A percentile compares a stretch with the other conserved stretches of the same genome.
Conservation (phyloP, 768 basidiomycete genomes). For the Butyriboletus loyo region DNA sequence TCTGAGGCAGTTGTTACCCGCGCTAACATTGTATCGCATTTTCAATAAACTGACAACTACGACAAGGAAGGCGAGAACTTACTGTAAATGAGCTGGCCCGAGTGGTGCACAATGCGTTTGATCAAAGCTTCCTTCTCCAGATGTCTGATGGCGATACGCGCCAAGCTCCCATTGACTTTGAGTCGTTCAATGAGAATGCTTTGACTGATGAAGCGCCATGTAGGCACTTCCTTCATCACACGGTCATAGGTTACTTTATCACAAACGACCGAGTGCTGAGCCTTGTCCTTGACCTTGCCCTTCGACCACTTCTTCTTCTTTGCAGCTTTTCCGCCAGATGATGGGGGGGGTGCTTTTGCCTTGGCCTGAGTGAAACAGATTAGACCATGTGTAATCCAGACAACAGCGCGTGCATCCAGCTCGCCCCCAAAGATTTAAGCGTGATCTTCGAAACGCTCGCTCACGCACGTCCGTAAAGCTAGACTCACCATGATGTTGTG, state of each 20-base stretch:
- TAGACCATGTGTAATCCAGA: slow-evolving; percentile 19
- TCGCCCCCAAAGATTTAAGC: slow-evolving; percentile 3
- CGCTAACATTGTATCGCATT: slow-evolving; percentile 27
- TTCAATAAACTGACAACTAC: not conserved
- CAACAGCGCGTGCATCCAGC: slow-evolving; percentile 22
- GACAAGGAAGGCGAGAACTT: slow-evolving; percentile 33
- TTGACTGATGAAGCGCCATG: slow-evolving; percentile 98
- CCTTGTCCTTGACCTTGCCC: slow-evolving; percentile 99
- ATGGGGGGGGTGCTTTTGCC: slow-evolving; percentile 64
- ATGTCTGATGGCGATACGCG: slow-evolving; percentile 86
- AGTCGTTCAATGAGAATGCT: slow-evolving; percentile 97
- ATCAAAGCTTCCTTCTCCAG: slow-evolving; percentile 92
- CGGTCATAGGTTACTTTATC: slow-evolving; percentile 93
- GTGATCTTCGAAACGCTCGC: not conserved
- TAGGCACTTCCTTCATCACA: slow-evolving; percentile 97
- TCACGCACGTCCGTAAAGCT: not conserved
- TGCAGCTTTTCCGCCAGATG: slow-evolving; percentile 79
- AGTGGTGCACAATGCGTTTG: slow-evolving; percentile 96
- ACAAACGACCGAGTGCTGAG: slow-evolving; percentile 91
- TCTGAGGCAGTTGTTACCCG: slow-evolving; percentile 44
- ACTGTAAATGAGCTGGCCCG: slow-evolving; percentile 95
- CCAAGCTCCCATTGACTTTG: slow-evolving; percentile 94
- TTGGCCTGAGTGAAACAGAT: slow-evolving; percentile 58
- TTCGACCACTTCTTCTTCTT: slow-evolving; percentile 99
- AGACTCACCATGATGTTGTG: slow-evolving; percentile 30